phyloP scores from a whole-genome alignment of 2,329 filamentous ascomycete species.

The Fusarium praegraminearum region DNA sequence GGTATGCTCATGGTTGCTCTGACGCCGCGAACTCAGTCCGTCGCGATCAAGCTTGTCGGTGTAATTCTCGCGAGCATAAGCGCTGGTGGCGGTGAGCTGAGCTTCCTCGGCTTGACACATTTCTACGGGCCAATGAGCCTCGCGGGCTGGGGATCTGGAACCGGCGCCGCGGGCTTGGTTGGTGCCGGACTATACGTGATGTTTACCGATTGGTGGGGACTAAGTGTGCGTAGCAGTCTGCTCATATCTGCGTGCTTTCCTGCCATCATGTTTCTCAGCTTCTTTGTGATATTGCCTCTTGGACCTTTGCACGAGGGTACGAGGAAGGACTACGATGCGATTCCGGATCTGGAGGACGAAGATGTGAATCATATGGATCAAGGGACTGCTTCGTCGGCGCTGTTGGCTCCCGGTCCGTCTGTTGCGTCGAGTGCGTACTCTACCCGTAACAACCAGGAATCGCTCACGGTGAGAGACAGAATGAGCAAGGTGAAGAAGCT shows the following conservation, averaged over 20 bases:
- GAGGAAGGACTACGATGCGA: slow-evolving; percentile 65
- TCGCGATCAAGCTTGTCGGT: slow-evolving; percentile 81
- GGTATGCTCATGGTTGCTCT: slow-evolving; percentile 93
- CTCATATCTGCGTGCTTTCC: slow-evolving; percentile 84
- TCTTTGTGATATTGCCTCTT: slow-evolving; percentile 83
- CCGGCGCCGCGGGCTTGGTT: slow-evolving; percentile 86
- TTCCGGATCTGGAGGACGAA: slow-evolving; percentile 59
- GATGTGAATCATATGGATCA: slow-evolving; percentile 53
- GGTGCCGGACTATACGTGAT: slow-evolving; percentile 90
- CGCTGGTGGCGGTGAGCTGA: slow-evolving; percentile 88
- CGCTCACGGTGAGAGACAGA: slow-evolving; percentile 58
- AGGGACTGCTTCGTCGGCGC: slow-evolving; percentile 60
- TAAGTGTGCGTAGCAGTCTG: slow-evolving; percentile 80
- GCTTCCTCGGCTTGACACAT: slow-evolving; percentile 90
- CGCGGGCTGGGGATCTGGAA: slow-evolving; percentile 92
- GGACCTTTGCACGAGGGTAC: slow-evolving; percentile 68
- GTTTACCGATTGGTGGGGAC: slow-evolving; percentile 81
- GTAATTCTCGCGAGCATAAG: slow-evolving; percentile 87
- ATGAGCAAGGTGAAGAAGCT: slow-evolving; percentile 76
- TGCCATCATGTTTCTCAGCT: slow-evolving; percentile 83
- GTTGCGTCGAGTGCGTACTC: slow-evolving; percentile 57
- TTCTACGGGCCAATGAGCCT: slow-evolving; percentile 91
- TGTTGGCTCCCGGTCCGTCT: slow-evolving; percentile 60
- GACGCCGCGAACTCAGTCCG: slow-evolving; percentile 74
- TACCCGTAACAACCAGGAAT: slow-evolving; percentile 45